phyloP scores from a whole-genome alignment of 768 basidiomycete species.

The Rhizopogon roseolus region DNA sequence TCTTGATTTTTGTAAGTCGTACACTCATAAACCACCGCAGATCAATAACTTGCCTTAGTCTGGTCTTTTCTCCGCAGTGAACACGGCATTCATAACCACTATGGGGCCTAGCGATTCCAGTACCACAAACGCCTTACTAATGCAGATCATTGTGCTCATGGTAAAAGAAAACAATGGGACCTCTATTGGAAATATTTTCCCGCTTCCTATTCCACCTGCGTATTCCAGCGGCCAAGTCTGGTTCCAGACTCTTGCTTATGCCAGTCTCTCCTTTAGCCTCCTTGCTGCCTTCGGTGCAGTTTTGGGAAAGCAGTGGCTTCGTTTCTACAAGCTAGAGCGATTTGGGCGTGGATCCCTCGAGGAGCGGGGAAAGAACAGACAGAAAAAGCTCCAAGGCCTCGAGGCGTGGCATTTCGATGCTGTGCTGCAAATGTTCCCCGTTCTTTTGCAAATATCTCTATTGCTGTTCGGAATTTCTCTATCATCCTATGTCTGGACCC shows the following conservation, averaged over 20 bases:
- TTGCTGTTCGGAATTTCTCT: slow-evolving; percentile 10
- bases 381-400: slow-evolving; percentile 9
- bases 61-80: slow-evolving; percentile 12
- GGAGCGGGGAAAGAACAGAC: slow-evolving; percentile 5
- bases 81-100: slow-evolving; percentile 6
- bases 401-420: slow-evolving; percentile 10
- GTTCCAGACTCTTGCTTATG: slow-evolving; percentile 8
- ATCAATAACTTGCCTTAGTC: slow-evolving; percentile 1
- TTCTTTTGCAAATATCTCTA: slow-evolving; percentile 10
- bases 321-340: slow-evolving; percentile 1
- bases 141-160: not conserved
- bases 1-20: slow-evolving; percentile 1
- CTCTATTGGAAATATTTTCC: not conserved
- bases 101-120: not conserved
- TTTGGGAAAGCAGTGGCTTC: slow-evolving; percentile 12
- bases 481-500: slow-evolving; percentile 5
- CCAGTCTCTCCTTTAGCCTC: slow-evolving; percentile 9
- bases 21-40: not conserved
- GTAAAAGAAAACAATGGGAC: slow-evolving; percentile 4
- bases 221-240: slow-evolving; percentile 1
- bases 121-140: slow-evolving; percentile 2
- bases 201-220: not conserved
- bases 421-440: slow-evolving; percentile 8
- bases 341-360: slow-evolving; percentile 1
- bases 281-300: slow-evolving; percentile 12